These are phyloP conservation scores for Cordyceps tenuipes DNA, from an alignment of 2,329 filamentous ascomycete genomes.

Conservation along the genomic window DNA sequence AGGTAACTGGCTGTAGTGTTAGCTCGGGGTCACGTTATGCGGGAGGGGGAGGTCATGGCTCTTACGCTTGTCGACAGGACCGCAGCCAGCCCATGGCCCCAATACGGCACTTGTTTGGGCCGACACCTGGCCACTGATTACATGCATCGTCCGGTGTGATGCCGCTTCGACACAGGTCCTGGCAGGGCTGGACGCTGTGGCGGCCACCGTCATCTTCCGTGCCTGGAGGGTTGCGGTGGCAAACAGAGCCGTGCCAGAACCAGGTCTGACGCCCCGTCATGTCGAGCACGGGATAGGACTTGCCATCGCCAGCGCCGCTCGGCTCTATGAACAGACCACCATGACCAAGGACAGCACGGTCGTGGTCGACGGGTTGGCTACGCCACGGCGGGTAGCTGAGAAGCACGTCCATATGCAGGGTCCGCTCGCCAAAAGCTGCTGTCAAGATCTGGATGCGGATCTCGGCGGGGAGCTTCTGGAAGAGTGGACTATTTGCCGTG, in stretches of 20 bases:
- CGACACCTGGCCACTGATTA: constrained; percentile 16
- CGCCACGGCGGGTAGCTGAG: constrained; percentile 13
- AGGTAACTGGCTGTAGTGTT: constrained; percentile 16
- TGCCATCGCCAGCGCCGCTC: constrained; percentile 7
- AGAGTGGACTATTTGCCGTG: constrained; percentile 19
- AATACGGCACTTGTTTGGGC: constrained; percentile 16
- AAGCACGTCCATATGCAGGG: constrained; percentile 19
- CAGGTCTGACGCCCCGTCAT: constrained; percentile 15
- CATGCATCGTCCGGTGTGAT: constrained; percentile 12
- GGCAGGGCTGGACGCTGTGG: constrained; percentile 12
- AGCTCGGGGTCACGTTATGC: background rate
- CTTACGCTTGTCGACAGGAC: constrained; percentile 23
- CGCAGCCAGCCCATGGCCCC: constrained; percentile 25
- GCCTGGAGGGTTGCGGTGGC: constrained; percentile 16
- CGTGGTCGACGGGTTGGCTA: background rate
- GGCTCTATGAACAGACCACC: constrained; percentile 4
- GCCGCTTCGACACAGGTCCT: constrained; percentile 17
- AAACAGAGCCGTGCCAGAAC: constrained; percentile 21
- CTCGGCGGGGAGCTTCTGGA: constrained; percentile 25
- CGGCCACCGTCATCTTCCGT: background rate
- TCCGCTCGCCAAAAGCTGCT: constrained; percentile 18
- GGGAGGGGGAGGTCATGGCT: background rate
- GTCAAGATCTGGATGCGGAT: constrained; percentile 24
- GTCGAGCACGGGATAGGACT: background rate
- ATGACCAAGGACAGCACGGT: background rate